Conservation (phyloP, 129 eudicot species). For the Tanacetum coccineum region DNA sequence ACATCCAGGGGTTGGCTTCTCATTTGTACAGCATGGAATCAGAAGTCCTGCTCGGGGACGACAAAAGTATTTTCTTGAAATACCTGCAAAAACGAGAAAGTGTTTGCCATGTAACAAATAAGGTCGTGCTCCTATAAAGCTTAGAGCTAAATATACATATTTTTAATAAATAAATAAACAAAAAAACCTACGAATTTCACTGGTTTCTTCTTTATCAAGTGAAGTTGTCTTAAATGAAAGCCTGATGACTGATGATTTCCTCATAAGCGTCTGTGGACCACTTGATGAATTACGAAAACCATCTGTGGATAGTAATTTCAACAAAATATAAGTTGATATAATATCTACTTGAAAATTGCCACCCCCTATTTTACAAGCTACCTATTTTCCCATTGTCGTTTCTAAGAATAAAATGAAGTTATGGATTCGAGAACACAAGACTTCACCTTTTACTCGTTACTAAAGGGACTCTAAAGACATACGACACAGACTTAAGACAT, state of each 20-base stretch:
- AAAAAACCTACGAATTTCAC: slow-evolving; percentile 38
- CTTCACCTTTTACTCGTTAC: not conserved
- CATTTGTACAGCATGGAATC: slow-evolving; percentile 52
- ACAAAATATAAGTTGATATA: slow-evolving; percentile 4
- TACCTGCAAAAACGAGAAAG: slow-evolving; percentile 33
- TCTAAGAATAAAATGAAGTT: not conserved
- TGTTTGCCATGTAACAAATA: not conserved
- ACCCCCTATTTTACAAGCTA: not conserved
- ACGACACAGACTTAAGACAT: not conserved
- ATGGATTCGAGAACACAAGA: not conserved
- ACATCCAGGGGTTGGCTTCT: slow-evolving; percentile 52
- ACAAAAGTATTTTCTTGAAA: slow-evolving; percentile 42
- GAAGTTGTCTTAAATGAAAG: slow-evolving; percentile 62
- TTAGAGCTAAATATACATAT: not conserved
- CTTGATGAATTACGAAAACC: slow-evolving; percentile 37
- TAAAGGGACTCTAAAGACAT: not conserved
- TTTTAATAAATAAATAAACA: not conserved
- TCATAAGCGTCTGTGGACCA: slow-evolving; percentile 46
- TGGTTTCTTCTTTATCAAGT: slow-evolving; percentile 53
- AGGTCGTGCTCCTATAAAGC: not conserved
- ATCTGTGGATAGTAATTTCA: slow-evolving; percentile 6
- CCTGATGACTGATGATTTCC: slow-evolving; percentile 57
- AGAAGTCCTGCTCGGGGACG: slow-evolving; percentile 67
- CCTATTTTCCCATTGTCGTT: not conserved
- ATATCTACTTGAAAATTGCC: not conserved